Evolutionary conservation across 805 yeast species (phyloP).

Genomic region (Hanseniaspora thailandica): DNA sequence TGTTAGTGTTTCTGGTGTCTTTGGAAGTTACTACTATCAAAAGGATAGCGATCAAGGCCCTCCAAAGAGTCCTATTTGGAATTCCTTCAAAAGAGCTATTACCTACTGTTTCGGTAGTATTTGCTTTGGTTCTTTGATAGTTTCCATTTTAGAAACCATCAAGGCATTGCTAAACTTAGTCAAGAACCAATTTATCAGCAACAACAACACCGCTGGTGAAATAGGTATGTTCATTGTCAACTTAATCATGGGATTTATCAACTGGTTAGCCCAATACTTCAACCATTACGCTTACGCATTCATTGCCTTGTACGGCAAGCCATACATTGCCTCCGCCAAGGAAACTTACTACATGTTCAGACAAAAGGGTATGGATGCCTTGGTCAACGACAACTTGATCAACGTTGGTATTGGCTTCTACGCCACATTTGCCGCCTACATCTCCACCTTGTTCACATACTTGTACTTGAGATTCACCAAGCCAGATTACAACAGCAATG

Average conservation of each 20-base stretch:
- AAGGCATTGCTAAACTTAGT: constrained; percentile 38
- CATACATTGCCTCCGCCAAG: constrained; percentile 61
- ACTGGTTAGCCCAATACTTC: constrained; percentile 75
- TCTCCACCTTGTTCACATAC: constrained; percentile 50
- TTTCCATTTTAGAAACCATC: constrained; percentile 57
- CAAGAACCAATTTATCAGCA: constrained; percentile 37
- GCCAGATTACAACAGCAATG: constrained; percentile 51
- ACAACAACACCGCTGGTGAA: constrained; percentile 40
- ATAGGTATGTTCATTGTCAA: constrained; percentile 45
- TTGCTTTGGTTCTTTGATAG: constrained; percentile 70
- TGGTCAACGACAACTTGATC: constrained; percentile 73
- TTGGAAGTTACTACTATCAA: constrained; percentile 85
- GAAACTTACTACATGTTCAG: constrained; percentile 71
- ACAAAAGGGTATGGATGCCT: constrained; percentile 70
- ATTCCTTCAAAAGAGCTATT: constrained; percentile 67
- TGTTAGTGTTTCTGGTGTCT: constrained; percentile 70
- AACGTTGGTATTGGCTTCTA: constrained; percentile 70
- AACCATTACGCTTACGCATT: constrained; percentile 84
- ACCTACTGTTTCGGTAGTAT: constrained; percentile 84
- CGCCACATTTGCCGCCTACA: constrained; percentile 57
- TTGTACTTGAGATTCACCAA: constrained; percentile 55
- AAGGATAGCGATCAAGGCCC: constrained; percentile 63
- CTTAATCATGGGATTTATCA: constrained; percentile 49
- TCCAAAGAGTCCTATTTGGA: constrained; percentile 69
- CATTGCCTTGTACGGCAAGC: constrained; percentile 75